Base-by-base conservation (phyloP, 257 asterid species). In the Jaltomata sinuosa region DNA sequence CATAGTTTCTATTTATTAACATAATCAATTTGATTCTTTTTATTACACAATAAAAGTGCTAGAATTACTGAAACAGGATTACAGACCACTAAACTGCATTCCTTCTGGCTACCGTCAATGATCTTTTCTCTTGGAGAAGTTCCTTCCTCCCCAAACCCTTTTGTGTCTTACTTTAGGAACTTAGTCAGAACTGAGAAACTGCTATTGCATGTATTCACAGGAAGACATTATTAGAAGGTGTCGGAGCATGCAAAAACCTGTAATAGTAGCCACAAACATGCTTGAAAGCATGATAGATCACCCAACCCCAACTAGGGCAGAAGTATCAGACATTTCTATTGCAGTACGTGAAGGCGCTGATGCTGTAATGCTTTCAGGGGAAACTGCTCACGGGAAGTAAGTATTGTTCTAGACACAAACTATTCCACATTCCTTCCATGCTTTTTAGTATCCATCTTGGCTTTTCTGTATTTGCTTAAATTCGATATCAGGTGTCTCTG, bases 281-380 rank as follows among this genome's bases (percentile, higher is more conserved):
- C 90, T 94, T 78, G 98, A 94, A 93, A 96, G 98, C 89, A 94
- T 96, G 99, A 94, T 96, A 85, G 87, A 91, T 87, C 98, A 94
- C 87, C 99, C 99, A 83, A 96, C 98, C 85, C 99, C 99, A 34
- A 96, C 99, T 53, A 93, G 99, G 85, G 99, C 99, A 47, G 99
- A 96, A 89, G 99, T 96, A 82, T 96, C 99, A 54, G 99, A 96
- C 87, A 96, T 96, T 87, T 96, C 99, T 1, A 94, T 96, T 87
- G 99, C 99, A 54, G 99, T 96, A 80, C 90, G 96, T 84, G 98
- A 92, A 92, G 97, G 99, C 55, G 91, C 99, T 76, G 99, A 96
- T 91, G 99, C 97, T 50, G 65, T 94, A 86, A 96, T 96, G 98
- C 99, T 96, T 84, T 96, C 99, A 34, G 98, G 99, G 84, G 99